Conservation (phyloP, 106 monocot species). For the Allium fistulosum region DNA sequence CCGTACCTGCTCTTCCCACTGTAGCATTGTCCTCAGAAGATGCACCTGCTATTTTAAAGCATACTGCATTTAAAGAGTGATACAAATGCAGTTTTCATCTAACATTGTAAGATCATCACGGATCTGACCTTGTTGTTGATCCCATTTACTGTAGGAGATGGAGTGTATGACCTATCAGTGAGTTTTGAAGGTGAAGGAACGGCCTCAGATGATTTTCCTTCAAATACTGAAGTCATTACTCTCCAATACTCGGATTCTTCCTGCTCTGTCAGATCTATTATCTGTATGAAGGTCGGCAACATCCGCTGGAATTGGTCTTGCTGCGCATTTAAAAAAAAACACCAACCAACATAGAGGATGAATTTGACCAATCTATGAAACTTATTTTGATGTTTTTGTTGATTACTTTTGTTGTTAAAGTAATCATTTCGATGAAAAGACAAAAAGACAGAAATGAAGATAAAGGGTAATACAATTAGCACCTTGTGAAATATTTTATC, state of each 20-base stretch:
- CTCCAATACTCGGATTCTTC: constrained; percentile 83
- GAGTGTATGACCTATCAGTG: constrained; percentile 21
- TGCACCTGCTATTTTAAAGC: constrained; percentile 39
- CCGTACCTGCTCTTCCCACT: constrained; percentile 83
- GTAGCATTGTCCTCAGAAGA: constrained; percentile 88
- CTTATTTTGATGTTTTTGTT: background rate
- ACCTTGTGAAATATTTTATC: constrained; percentile 97
- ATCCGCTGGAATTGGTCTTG: constrained; percentile 88
- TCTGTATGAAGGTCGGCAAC: constrained; percentile 85
- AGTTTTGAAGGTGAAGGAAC: constrained; percentile 20
- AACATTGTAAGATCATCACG: background rate
- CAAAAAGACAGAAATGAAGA: background rate
- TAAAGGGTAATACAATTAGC: background rate
- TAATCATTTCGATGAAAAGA: background rate
- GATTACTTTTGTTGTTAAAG: background rate
- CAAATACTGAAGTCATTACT: constrained; percentile 72
- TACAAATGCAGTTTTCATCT: background rate
- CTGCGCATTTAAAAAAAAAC: constrained; percentile 22
- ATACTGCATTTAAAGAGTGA: background rate
- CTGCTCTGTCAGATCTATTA: constrained; percentile 75
- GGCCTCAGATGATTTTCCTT: constrained; percentile 54
- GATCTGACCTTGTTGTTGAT: constrained; percentile 76
- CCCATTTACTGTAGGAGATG: constrained; percentile 26
- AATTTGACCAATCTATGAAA: background rate
- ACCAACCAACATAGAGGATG: background rate